A percentile compares a stretch with the other conserved stretches of the same genome.
Evolutionary conservation across 768 basidiomycete species (phyloP).

Genomic region (Amylocystis lapponica): DNA sequence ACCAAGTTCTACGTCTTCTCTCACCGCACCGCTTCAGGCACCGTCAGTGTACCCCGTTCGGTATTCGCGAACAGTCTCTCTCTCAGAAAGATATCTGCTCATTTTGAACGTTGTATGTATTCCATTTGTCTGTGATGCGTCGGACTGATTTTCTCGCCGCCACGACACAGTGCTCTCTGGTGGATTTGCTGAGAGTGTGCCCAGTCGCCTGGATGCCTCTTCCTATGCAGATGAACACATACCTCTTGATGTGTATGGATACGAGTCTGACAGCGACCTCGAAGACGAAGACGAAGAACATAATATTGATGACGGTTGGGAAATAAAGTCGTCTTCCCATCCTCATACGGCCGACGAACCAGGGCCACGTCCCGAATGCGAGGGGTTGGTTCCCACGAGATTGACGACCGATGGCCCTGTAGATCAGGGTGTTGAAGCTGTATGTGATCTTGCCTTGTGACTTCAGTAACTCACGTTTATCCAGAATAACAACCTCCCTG

Average conservation of each 20-base stretch:
- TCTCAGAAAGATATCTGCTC: conserved; percentile 21
- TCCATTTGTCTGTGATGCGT: too few relatives aligned
- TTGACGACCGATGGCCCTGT: background rate
- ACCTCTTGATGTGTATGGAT: conserved; percentile 5
- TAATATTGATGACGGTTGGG: too few relatives aligned
- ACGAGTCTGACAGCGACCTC: conserved; percentile 10
- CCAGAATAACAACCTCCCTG: background rate
- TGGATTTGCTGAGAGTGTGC: background rate
- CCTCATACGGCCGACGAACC: background rate
- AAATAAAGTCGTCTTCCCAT: too few relatives aligned
- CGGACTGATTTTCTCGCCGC: too few relatives aligned
- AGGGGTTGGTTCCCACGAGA: background rate
- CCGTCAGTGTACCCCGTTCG: conserved; percentile 15
- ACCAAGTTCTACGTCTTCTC: conserved; percentile 28
- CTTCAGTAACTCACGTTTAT: background rate
- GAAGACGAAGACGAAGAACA: background rate
- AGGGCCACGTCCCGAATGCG: background rate
- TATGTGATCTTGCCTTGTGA: background rate
- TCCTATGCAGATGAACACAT: background rate
- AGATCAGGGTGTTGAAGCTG: background rate
- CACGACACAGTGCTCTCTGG: conserved; percentile 5
- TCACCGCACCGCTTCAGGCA: conserved; percentile 13
- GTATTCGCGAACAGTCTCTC: conserved; percentile 25
- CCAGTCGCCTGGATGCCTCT: background rate
- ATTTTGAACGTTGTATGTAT: conserved; percentile 25